Percentiles rank a stretch among this genome's conserved stretches.
phyloP scores from a whole-genome alignment of 352 stramenopile species.

The Pythium scleroteichum region DNA sequence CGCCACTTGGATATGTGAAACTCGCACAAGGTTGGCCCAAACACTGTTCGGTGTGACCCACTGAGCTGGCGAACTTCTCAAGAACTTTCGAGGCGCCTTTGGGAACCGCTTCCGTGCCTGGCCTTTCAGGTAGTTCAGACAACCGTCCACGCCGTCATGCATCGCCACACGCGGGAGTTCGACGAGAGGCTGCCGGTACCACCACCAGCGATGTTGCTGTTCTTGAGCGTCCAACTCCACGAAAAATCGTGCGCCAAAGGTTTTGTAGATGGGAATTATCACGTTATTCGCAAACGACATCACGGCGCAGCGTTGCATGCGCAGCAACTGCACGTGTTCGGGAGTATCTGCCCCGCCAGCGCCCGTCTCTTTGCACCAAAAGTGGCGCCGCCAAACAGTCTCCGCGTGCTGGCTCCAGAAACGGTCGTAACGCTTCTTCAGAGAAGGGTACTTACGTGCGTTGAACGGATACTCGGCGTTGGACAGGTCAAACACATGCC shows the following conservation, averaged over 20 bases:
- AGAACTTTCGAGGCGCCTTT: neutral
- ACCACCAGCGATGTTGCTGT: constrained; percentile 12
- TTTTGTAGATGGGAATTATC: constrained; percentile 11
- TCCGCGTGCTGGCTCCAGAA: constrained; percentile 19
- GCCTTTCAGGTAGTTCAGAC: constrained; percentile 4
- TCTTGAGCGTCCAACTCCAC: constrained; percentile 16
- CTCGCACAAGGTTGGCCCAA: too few species aligned
- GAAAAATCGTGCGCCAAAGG: constrained; percentile 22
- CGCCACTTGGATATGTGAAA: too few species aligned
- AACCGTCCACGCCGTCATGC: constrained; percentile 2
- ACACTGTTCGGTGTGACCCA: too few species aligned
- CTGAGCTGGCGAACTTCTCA: too few species aligned
- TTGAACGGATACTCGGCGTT: constrained; percentile 17
- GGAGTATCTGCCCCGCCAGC: neutral
- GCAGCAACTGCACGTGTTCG: constrained; percentile 1
- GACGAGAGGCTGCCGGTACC: constrained; percentile 10
- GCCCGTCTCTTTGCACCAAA: constrained; percentile 9
- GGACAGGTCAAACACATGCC: constrained; percentile 9
- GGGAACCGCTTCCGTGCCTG: constrained; percentile 8
- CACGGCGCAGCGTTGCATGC: constrained; percentile 2
- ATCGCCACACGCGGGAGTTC: constrained; percentile 3
- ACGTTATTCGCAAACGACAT: constrained; percentile 1
- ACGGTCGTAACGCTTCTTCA: neutral
- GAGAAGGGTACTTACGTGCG: neutral
- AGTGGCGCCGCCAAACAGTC: constrained; percentile 23